A percentile compares a stretch with the other conserved stretches of the same genome.
Conservation (phyloP, 75 land plant genomes). For the Selaginella tamariscina region DNA sequence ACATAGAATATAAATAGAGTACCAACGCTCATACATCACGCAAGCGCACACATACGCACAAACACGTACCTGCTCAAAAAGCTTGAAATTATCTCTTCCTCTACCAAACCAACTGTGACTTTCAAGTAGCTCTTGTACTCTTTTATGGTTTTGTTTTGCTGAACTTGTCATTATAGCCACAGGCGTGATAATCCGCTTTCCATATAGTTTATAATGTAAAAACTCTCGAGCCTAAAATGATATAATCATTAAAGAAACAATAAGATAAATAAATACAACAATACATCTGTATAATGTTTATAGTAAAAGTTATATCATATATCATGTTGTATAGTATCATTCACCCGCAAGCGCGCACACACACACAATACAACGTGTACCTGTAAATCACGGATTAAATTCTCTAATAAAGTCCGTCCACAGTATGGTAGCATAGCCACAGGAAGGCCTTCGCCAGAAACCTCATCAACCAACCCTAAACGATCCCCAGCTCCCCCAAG, state of each 20-base stretch:
- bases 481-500: conserved; percentile 95
- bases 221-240: conserved; percentile 78
- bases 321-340: not conserved
- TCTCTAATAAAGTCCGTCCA: conserved; percentile 88
- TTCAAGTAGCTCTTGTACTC: conserved; percentile 59
- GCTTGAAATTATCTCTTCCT: conserved; percentile 53
- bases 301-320: not conserved
- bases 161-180: conserved; percentile 99
- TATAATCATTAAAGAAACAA: conserved; percentile 5
- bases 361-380: conserved; percentile 28
- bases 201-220: conserved; percentile 64
- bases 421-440: conserved; percentile 97
- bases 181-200: conserved; percentile 77
- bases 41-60: no score
- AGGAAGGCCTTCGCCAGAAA: conserved; percentile 83
- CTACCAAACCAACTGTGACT: conserved; percentile 81
- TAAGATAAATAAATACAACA: conserved; percentile 5
- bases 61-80: conserved; percentile 85
- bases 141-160: conserved; percentile 77
- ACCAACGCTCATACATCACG: no score
- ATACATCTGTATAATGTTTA: not conserved
- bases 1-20: no score
- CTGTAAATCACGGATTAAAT: conserved; percentile 97
- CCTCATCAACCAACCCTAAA: conserved; percentile 73
- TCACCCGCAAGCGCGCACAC: not conserved